Base-by-base conservation (phyloP, 495 filamentous ascomycete genomes). In the Astrothelium macrocarpum region DNA sequence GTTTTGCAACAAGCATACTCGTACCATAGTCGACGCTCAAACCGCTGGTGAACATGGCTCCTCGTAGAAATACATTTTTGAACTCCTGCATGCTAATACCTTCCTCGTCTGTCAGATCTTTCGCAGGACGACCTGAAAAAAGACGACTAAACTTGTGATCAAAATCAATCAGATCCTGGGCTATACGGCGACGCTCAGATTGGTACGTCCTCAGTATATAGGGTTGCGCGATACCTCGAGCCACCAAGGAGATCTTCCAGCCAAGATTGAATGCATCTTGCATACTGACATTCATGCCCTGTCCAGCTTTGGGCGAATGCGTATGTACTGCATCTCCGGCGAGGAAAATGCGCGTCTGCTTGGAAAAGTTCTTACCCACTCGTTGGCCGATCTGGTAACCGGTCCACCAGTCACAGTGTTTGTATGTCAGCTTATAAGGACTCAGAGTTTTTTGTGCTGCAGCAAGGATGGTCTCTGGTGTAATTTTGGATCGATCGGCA, bases 221-320 rank as follows among this genome's bases (percentile, higher is more conserved):
- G 1, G 80, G 80, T 14, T 68, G 64, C 1, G 85, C 83, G 46
- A 79, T 74, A 14, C 85, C 85, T 34, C 75, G 80, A 14, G 90
- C 71, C 0, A 92, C 80, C 29, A 80, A 72, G 0, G 82, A 87
- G 3, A 94, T 76, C 73, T 94, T 92, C 89, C 89, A 92, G 23
- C 88, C 89, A 39, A 91, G 82, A 62, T 94, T 91, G 68, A 71
- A 73, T n/a, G 64, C 64, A 59, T 76, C 73, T 62, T 76, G 71
- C 65, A 75, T 69, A 5, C 66, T 70, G 45, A 75, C 74, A 42
- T 77, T 77, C 74, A 77, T 75, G 20, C 74, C 74, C 65, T 86
- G 84, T 1, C 83, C 84, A 16, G 82, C 83, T 71, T 85, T 85
- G 0, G 84, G 83, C 14, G 81, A 80, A 65, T 86, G 84, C 11